Conservation (phyloP, 2,329 filamentous ascomycete species). For the Drechslerella stenobrocha region DNA sequence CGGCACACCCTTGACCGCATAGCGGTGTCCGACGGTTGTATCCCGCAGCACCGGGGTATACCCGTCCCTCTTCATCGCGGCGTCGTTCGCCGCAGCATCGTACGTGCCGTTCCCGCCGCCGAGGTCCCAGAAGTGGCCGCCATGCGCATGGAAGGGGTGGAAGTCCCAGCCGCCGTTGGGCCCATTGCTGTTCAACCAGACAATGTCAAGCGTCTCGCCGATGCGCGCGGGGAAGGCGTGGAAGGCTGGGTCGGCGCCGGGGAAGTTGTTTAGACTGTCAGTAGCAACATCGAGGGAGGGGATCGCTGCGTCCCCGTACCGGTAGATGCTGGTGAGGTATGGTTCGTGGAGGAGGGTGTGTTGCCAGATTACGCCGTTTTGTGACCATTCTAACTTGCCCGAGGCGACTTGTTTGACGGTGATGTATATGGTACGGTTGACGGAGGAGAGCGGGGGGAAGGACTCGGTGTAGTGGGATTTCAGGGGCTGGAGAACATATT, state of each 20-base stretch:
- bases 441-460: constrained; percentile 58
- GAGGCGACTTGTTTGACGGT: constrained; percentile 57
- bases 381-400: constrained; percentile 54
- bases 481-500: constrained; percentile 59
- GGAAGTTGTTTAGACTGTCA: constrained; percentile 54
- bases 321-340: constrained; percentile 62
- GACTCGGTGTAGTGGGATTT: constrained; percentile 51
- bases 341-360: constrained; percentile 57
- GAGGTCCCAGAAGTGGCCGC: constrained; percentile 62
- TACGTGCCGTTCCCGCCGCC: constrained; percentile 63
- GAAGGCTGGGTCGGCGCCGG: constrained; percentile 62
- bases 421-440: constrained; percentile 61
- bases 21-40: constrained; percentile 64
- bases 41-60: constrained; percentile 57
- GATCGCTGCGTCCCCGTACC: constrained; percentile 57
- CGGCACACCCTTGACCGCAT: constrained; percentile 57
- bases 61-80: constrained; percentile 54
- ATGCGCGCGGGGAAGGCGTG: constrained; percentile 61
- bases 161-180: constrained; percentile 57
- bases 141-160: constrained; percentile 64
- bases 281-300: constrained; percentile 62
- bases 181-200: constrained; percentile 58
- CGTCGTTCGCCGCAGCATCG: constrained; percentile 60
- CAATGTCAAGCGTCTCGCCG: constrained; percentile 64
- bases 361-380: constrained; percentile 59